Conservation (phyloP, 176 grass and related monocot genomes). For the Triticum timopheevii region DNA sequence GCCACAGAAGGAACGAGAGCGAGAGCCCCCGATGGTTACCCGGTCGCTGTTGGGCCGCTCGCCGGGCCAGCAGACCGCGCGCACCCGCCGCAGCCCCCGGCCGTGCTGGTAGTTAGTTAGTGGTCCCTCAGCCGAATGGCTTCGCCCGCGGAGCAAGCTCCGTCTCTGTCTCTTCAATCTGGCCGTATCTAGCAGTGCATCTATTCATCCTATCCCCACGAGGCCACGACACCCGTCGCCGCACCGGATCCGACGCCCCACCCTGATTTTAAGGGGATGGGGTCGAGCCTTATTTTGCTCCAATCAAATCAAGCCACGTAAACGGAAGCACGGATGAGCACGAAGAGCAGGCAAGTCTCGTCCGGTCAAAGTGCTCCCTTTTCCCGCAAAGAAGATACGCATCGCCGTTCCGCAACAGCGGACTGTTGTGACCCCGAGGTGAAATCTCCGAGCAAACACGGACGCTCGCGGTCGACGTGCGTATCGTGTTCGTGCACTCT, state of each 20-base stretch:
- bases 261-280: no score
- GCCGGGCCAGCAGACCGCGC: slow-evolving; percentile 1
- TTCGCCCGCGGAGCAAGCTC: neutral
- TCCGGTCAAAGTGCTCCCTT: neutral
- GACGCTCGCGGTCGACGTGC: neutral
- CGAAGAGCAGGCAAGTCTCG: no score
- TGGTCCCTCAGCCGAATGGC: neutral
- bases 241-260: neutral
- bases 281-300: fast-evolving
- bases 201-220: neutral
- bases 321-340: no score
- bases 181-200: neutral
- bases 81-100: neutral
- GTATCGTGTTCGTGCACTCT: neutral
- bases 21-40: neutral
- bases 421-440: neutral
- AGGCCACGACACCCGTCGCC: neutral
- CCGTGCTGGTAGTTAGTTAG: slow-evolving; percentile 11
- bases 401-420: no score
- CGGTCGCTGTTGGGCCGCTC: slow-evolving; percentile 12
- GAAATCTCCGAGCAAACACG: neutral
- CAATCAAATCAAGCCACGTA: no score
- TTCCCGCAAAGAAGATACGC: neutral
- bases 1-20: no score
- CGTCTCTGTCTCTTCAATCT: neutral